Evolutionary conservation across 495 filamentous ascomycete genomes (phyloP).

Genomic region (Aspergillus cristatus): DNA sequence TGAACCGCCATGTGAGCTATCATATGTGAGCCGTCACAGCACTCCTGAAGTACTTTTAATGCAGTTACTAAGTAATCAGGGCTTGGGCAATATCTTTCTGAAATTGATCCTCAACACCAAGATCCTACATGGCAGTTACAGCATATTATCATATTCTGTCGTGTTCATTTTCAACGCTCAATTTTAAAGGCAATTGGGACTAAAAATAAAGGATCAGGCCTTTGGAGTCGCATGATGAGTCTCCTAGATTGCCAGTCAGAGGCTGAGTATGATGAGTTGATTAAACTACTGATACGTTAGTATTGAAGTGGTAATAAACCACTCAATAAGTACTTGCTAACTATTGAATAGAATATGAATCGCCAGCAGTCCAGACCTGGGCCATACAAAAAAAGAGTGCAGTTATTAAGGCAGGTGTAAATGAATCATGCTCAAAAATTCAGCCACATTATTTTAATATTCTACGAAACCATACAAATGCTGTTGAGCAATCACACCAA

Average conservation of each 20-base stretch:
- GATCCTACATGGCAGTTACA: too few species aligned
- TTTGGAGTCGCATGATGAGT: constrained; percentile 6
- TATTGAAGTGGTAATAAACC: background rate
- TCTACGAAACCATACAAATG: constrained; percentile 6
- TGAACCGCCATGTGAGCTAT: too few species aligned
- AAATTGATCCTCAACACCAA: constrained; percentile 1
- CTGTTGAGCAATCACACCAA: constrained; percentile 8
- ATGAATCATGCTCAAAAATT: constrained; percentile 8
- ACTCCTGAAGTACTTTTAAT: too few species aligned
- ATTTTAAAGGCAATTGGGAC: too few species aligned
- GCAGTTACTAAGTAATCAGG: too few species aligned
- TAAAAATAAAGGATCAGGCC: background rate
- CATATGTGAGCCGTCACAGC: too few species aligned
- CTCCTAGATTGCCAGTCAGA: constrained; percentile 1
- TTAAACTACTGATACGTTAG: constrained; percentile 3
- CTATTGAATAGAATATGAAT: constrained; percentile 3
- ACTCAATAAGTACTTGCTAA: constrained; percentile 2
- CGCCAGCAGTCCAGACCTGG: constrained; percentile 1
- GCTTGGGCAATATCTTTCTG: background rate
- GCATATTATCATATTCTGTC: too few species aligned
- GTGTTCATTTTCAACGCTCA: too few species aligned
- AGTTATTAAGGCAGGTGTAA: constrained; percentile 6
- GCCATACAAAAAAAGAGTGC: constrained; percentile 5
- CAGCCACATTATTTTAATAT: constrained; percentile 3
- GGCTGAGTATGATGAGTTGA: constrained; percentile 2